phyloP scores from a whole-genome alignment of 768 basidiomycete species.

The Psilocybe sp. region DNA sequence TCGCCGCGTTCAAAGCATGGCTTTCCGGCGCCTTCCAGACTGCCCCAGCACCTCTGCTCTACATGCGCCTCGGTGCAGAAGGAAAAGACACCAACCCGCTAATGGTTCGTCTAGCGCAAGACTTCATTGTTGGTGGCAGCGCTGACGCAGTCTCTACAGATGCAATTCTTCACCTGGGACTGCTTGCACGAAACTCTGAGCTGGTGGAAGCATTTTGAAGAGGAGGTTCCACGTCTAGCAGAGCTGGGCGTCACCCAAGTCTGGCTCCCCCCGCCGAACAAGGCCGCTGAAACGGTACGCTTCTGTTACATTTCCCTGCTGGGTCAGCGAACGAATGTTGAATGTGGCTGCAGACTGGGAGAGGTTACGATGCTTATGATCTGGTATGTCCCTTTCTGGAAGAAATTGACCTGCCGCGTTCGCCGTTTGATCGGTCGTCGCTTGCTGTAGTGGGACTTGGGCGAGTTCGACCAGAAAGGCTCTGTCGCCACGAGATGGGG shows the following conservation, averaged over 20 bases:
- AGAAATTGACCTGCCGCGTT: neutral
- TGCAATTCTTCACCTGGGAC: conserved; percentile 90
- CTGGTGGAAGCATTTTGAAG: conserved; percentile 81
- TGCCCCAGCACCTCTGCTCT: conserved; percentile 36
- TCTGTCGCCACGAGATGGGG: conserved; percentile 80
- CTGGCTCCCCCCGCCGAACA: conserved; percentile 85
- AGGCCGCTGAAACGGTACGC: conserved; percentile 62
- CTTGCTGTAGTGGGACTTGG: conserved; percentile 72
- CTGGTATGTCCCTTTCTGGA: conserved; percentile 42
- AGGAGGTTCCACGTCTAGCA: conserved; percentile 58
- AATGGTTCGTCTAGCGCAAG: conserved; percentile 52
- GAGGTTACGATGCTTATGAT: conserved; percentile 87
- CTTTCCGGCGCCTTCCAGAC: conserved; percentile 15
- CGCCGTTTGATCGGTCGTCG: neutral
- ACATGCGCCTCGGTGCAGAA: conserved; percentile 62
- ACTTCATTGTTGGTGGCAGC: neutral
- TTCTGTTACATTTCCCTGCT: conserved; percentile 2
- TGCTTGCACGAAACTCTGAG: conserved; percentile 50
- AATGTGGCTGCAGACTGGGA: conserved; percentile 46
- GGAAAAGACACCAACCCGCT: conserved; percentile 50
- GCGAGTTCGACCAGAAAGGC: conserved; percentile 81
- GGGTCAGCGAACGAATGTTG: neutral
- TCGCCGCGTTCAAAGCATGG: conserved; percentile 28
- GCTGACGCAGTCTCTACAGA: conserved; percentile 28
- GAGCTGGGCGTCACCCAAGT: conserved; percentile 74